phyloP scores from a whole-genome alignment of 768 basidiomycete species.

The Sporobolomyces roseus region DNA sequence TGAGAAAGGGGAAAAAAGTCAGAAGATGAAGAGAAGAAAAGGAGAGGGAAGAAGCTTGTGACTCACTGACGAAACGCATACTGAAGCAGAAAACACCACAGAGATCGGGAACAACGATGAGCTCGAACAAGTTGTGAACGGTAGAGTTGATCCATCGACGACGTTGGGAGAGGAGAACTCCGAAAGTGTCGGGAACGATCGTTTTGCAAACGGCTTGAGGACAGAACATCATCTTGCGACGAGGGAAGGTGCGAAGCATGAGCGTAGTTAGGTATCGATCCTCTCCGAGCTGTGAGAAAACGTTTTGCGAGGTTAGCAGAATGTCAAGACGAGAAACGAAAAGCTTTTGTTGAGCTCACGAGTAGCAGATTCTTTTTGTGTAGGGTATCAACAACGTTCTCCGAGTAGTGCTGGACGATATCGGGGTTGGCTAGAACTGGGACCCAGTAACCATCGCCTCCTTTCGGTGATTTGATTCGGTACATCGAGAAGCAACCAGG shows the following conservation, averaged over 20 bases:
- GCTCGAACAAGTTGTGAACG: slow-evolving; percentile 92
- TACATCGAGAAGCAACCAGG: slow-evolving; percentile 99
- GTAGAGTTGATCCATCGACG: slow-evolving; percentile 99
- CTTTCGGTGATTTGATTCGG: slow-evolving; percentile 98
- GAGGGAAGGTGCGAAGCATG: slow-evolving; percentile 98
- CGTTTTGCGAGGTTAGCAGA: background rate
- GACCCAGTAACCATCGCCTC: slow-evolving; percentile 92
- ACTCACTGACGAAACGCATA: slow-evolving; percentile 80
- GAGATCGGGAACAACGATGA: slow-evolving; percentile 91
- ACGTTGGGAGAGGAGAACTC: slow-evolving; percentile 86
- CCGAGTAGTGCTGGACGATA: slow-evolving; percentile 96
- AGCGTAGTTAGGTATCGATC: slow-evolving; percentile 98
- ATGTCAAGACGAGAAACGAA: background rate
- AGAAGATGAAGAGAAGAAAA: background rate
- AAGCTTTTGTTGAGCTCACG: background rate
- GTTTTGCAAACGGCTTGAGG: slow-evolving; percentile 99
- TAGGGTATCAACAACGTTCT: slow-evolving; percentile 97
- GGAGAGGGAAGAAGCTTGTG: background rate
- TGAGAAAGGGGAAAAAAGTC: slow-evolving; percentile 3
- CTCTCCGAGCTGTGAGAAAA: slow-evolving; percentile 67
- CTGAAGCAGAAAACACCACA: slow-evolving; percentile 99
- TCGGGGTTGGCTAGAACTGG: slow-evolving; percentile 98
- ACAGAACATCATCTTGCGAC: slow-evolving; percentile 98
- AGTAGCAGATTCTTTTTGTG: slow-evolving; percentile 99
- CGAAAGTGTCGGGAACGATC: slow-evolving; percentile 93